These are phyloP conservation scores for Phytophthora nicotianae DNA, from an alignment of 352 stramenopile species.

Conservation along the genomic window DNA sequence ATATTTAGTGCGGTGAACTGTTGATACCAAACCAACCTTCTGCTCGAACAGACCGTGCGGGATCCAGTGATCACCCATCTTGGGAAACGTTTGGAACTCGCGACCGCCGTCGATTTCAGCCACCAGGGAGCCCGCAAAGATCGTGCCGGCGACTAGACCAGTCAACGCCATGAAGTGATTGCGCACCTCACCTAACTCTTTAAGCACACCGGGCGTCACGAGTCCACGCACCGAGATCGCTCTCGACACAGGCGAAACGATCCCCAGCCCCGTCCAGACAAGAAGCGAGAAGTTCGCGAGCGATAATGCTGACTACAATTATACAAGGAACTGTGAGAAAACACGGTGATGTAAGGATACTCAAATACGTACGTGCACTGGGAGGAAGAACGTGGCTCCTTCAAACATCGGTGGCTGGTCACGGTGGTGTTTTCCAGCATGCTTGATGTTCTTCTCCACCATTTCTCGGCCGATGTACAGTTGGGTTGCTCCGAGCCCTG, in stretches of 20 bases:
- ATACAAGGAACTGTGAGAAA: neutral
- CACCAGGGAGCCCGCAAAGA: conserved; percentile 66
- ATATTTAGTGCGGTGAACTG: neutral
- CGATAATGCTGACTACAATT: conserved; percentile 52
- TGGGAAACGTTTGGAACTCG: conserved; percentile 97
- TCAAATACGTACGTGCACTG: conserved; percentile 44
- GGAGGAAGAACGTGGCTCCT: conserved; percentile 50
- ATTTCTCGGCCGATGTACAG: conserved; percentile 60
- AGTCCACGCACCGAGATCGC: conserved; percentile 62
- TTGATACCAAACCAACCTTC: conserved; percentile 32
- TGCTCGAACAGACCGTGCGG: conserved; percentile 73
- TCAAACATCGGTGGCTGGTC: conserved; percentile 29
- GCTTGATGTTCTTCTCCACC: conserved; percentile 47
- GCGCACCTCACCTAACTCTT: conserved; percentile 60
- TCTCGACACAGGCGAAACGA: conserved; percentile 57
- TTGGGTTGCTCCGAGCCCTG: conserved; percentile 52
- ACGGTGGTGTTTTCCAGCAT: conserved; percentile 19
- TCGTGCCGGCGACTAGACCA: conserved; percentile 42
- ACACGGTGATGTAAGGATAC: neutral
- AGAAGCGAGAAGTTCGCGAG: conserved; percentile 68
- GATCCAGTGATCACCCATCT: conserved; percentile 92
- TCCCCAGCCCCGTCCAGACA: conserved; percentile 65
- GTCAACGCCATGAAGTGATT: conserved; percentile 57
- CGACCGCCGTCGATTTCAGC: conserved; percentile 96
- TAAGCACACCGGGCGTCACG: conserved; percentile 43